Conservation (phyloP, 2,329 filamentous ascomycete genomes). For the Neonectria magnoliae region DNA sequence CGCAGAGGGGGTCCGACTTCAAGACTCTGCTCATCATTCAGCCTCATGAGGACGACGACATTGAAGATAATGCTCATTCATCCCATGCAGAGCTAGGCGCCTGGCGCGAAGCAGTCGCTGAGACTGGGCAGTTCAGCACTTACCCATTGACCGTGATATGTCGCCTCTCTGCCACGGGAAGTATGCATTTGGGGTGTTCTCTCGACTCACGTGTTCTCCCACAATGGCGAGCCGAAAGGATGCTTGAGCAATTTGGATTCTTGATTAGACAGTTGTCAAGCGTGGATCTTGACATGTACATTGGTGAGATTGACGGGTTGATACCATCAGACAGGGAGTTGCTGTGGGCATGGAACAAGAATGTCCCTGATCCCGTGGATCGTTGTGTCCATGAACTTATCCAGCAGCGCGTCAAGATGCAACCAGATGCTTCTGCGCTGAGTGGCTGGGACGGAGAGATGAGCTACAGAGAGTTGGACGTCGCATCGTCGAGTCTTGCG, state of each 20-base stretch:
- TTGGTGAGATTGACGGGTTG: constrained; percentile 1
- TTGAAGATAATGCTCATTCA: background rate
- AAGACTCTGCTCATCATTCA: constrained; percentile 27
- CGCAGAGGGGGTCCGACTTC: constrained; percentile 11
- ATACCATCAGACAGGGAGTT: constrained; percentile 2
- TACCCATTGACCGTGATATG: constrained; percentile 19
- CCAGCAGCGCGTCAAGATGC: background rate
- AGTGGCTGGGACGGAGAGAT: constrained; percentile 25
- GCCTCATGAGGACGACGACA: constrained; percentile 11
- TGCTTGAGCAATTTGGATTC: constrained; percentile 8
- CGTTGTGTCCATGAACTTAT: constrained; percentile 20
- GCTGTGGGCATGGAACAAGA: constrained; percentile 21
- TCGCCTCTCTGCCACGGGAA: constrained; percentile 8
- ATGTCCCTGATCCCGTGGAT: constrained; percentile 12
- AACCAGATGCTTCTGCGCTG: constrained; percentile 11
- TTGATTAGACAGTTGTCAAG: constrained; percentile 6
- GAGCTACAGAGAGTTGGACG: constrained; percentile 24
- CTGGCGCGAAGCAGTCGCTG: constrained; percentile 8
- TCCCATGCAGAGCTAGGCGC: background rate
- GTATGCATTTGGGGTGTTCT: constrained; percentile 15
- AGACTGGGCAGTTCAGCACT: constrained; percentile 5
- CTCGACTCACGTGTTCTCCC: constrained; percentile 8
- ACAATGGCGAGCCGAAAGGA: constrained; percentile 18
- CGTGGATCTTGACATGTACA: background rate
- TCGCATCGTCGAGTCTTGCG: constrained; percentile 17